Percentiles rank a stretch among this genome's conserved stretches.
phyloP scores from a whole-genome alignment of 2,329 filamentous ascomycete species.

The Rhytidhysteron rufulum region DNA sequence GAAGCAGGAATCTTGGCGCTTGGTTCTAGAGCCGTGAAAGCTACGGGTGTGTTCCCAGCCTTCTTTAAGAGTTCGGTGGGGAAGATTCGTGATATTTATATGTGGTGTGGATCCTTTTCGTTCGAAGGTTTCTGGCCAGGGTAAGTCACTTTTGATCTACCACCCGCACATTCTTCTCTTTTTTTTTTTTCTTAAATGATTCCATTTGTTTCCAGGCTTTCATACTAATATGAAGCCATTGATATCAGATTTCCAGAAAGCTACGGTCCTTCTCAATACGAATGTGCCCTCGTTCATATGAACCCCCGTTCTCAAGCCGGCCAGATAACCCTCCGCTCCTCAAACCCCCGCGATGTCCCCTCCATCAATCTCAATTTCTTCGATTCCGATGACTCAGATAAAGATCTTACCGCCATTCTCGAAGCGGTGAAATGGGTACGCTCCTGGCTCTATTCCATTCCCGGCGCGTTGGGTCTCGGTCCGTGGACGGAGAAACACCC shows the following conservation, averaged over 20 bases:
- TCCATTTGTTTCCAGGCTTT: too few relatives aligned
- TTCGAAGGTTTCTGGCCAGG: slow-evolving; percentile 27
- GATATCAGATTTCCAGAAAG: slow-evolving; percentile 3
- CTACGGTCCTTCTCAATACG: slow-evolving; percentile 21
- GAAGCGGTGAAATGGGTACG: slow-evolving; percentile 56
- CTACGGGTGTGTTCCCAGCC: slow-evolving; percentile 18
- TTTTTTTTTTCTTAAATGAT: neutral
- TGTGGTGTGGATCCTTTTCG: slow-evolving; percentile 24
- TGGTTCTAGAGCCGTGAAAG: slow-evolving; percentile 13
- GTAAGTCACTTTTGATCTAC: too few relatives aligned
- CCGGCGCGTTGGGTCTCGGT: slow-evolving; percentile 28
- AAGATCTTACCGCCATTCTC: slow-evolving; percentile 51
- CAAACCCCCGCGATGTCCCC: slow-evolving; percentile 60
- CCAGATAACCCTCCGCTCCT: slow-evolving; percentile 55
- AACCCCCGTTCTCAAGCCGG: slow-evolving; percentile 58
- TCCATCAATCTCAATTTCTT: slow-evolving; percentile 44
- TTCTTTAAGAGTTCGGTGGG: slow-evolving; percentile 22
- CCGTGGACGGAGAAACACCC: slow-evolving; percentile 48
- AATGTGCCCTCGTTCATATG: slow-evolving; percentile 26
- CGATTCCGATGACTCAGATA: slow-evolving; percentile 34
- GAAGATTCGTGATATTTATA: slow-evolving; percentile 23
- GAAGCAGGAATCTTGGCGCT: slow-evolving; percentile 19
- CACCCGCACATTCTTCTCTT: too few relatives aligned
- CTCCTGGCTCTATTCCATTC: slow-evolving; percentile 28
- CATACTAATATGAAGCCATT: too few relatives aligned